Evolutionary conservation across 768 basidiomycete genomes (phyloP), one percentile per base, ranked within the genome.

Genomic region (Mycena vulgaris): DNA sequence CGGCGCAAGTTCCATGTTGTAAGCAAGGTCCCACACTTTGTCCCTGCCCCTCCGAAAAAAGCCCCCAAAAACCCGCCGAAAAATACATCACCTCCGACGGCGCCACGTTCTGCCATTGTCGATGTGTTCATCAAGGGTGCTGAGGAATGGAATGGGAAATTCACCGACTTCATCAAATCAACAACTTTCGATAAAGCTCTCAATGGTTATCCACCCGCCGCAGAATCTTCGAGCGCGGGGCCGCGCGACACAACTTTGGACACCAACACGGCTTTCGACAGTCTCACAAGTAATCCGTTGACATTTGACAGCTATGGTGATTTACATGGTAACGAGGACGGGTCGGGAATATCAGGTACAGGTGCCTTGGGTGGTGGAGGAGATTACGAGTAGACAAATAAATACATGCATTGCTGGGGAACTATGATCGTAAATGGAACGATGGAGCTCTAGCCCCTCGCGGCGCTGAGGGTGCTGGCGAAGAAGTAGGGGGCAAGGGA

Each of bases 151-250:
- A 51, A 70, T 17, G 56, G 68, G 23, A 79, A 79, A 48, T 78
- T 74, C 47, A 31, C 17, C 0, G 74, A 77, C 3, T 78, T 77
- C 58, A 61, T 75, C 19, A 37, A 59, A 17, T 35, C 47, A 5
- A 78, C 77, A 9, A 76, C 75, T 0, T 78, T 47, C 27, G 76
- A 79, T 66, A 68, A 75, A 7, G 75, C 63, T 5, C 13, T 74
- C 48, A 74, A 77, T 5, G 75, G 78, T 1, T 77, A 77, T 65
- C 74, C 75, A 17, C 51, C 69, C 21, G 42, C n/a, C 4, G 40
- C 35, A 6, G 56, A 59, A 2, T 71, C 58, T 2, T 30, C 52
- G 0, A n/a, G 13, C 64, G 1, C 25, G 8, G 30, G 33, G 23
- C 30, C 3, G 5, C 52, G 19, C 21, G 68, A 68, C 16, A 48